Evolutionary conservation across 2,329 filamentous ascomycete species (phyloP).

Genomic region (Drechslerella dactyloides): DNA sequence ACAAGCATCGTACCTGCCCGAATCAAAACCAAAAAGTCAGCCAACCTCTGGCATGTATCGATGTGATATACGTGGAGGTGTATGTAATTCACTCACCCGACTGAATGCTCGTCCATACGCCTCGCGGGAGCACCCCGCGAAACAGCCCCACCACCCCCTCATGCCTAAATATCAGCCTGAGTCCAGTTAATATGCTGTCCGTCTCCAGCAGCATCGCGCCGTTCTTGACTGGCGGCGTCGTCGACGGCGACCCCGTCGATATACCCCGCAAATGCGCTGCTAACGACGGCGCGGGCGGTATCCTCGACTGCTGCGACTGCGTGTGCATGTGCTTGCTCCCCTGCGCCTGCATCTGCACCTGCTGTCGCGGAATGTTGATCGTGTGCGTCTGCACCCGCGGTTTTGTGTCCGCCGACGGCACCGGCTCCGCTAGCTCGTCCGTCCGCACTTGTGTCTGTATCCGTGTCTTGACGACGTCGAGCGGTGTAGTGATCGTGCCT

Average conservation of each 20-base stretch:
- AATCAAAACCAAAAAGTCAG: conserved; percentile 4
- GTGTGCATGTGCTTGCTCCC: conserved; percentile 52
- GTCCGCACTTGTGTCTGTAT: conserved; percentile 88
- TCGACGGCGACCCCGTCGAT: conserved; percentile 81
- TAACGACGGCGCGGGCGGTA: conserved; percentile 53
- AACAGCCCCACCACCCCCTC: conserved; percentile 93
- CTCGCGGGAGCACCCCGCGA: conserved; percentile 87
- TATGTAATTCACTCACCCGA: conserved; percentile 57
- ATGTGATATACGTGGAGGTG: not conserved
- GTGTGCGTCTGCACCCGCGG: conserved; percentile 52
- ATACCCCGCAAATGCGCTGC: conserved; percentile 62
- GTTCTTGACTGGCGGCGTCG: conserved; percentile 78
- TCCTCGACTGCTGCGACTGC: conserved; percentile 12
- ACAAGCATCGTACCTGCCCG: conserved; percentile 54
- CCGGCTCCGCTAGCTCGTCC: conserved; percentile 57
- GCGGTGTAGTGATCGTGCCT: conserved; percentile 89
- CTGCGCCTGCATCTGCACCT: conserved; percentile 48
- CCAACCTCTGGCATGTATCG: not conserved
- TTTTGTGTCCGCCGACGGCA: conserved; percentile 46
- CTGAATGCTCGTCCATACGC: conserved; percentile 97
- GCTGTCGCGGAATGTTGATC: conserved; percentile 46
- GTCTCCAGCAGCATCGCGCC: conserved; percentile 83
- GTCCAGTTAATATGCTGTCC: conserved; percentile 82
- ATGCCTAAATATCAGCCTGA: conserved; percentile 85
- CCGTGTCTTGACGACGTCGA: conserved; percentile 96